These are phyloP conservation scores for Hysterangium stoloniferum DNA, from an alignment of 768 basidiomycete species.

Conservation along the genomic window DNA sequence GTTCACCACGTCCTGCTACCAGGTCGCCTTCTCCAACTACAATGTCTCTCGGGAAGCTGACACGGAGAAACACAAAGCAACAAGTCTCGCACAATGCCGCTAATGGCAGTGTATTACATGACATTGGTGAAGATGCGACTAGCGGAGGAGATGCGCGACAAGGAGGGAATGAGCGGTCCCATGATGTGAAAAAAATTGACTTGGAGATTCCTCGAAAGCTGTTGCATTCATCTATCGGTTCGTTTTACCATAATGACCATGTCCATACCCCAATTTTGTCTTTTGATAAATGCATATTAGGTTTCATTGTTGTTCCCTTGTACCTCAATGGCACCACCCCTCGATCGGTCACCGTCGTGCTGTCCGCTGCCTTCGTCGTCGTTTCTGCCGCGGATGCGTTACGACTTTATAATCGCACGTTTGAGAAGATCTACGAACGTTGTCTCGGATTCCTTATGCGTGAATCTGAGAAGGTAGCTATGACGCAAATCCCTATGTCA, in stretches of 20 bases:
- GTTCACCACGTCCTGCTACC: neutral
- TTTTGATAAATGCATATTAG: conserved; percentile 25
- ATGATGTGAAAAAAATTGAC: conserved; percentile 37
- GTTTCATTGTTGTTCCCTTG: conserved; percentile 57
- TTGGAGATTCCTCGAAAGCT: conserved; percentile 90
- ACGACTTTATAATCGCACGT: conserved; percentile 54
- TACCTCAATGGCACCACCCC: conserved; percentile 43
- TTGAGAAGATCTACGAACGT: conserved; percentile 66
- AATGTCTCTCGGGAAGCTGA: conserved; percentile 6
- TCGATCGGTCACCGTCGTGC: conserved; percentile 45
- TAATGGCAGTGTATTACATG: conserved; percentile 8
- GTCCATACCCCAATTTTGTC: neutral
- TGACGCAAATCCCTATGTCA: neutral
- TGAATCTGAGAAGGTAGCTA: conserved; percentile 68
- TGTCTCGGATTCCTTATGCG: conserved; percentile 81
- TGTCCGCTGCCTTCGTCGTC: conserved; percentile 58
- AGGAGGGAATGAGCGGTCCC: neutral
- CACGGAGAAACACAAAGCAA: conserved; percentile 9
- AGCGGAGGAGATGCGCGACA: neutral
- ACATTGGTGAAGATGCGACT: conserved; percentile 6
- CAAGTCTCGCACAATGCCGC: conserved; percentile 4
- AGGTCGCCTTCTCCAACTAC: conserved; percentile 8
- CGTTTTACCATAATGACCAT: conserved; percentile 22
- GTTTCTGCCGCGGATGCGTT: conserved; percentile 71
- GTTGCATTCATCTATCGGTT: conserved; percentile 85